A percentile compares a stretch with the other conserved stretches of the same genome.
Conservation (phyloP, 78 protist genomes). For the Dictyostelium brefeldianum region DNA sequence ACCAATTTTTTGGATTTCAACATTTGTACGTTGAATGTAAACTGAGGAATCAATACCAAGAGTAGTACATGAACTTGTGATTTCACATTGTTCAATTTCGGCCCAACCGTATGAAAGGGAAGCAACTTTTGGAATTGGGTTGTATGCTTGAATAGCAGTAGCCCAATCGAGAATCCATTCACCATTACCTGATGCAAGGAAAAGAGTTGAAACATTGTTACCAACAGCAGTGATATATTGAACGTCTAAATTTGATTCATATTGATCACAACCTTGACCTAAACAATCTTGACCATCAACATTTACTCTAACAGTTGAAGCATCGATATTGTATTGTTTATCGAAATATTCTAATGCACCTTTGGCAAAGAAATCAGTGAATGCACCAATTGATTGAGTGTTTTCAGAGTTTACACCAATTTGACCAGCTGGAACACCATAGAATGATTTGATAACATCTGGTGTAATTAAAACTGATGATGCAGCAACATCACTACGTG, state of each 20-base stretch:
- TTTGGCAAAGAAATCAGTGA: constrained; percentile 57
- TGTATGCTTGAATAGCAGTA: background rate
- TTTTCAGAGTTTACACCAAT: constrained; percentile 12
- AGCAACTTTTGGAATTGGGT: constrained; percentile 58
- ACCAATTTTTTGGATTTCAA: constrained; percentile 81
- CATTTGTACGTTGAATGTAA: constrained; percentile 63
- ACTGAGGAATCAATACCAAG: constrained; percentile 20
- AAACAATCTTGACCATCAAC: constrained; percentile 56
- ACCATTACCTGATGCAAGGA: constrained; percentile 51
- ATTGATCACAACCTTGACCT: constrained; percentile 55
- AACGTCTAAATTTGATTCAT: constrained; percentile 74
- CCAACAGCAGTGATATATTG: constrained; percentile 76
- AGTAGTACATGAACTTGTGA: constrained; percentile 51
- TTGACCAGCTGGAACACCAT: constrained; percentile 51
- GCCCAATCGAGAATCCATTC: constrained; percentile 76
- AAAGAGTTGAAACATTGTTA: constrained; percentile 44
- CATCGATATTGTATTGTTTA: constrained; percentile 2
- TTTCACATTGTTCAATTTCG: constrained; percentile 77
- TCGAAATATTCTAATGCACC: constrained; percentile 63
- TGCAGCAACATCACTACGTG: background rate
- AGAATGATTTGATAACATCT: constrained; percentile 47
- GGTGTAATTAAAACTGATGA: constrained; percentile 60
- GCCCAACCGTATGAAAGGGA: constrained; percentile 83
- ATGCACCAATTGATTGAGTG: constrained; percentile 75
- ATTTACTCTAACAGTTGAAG: constrained; percentile 34